A percentile compares a stretch with the other conserved stretches of the same genome.
These are phyloP conservation scores for Trichophyton rubrum DNA, from an alignment of 2,329 filamentous ascomycete species.

Conservation along the genomic window DNA sequence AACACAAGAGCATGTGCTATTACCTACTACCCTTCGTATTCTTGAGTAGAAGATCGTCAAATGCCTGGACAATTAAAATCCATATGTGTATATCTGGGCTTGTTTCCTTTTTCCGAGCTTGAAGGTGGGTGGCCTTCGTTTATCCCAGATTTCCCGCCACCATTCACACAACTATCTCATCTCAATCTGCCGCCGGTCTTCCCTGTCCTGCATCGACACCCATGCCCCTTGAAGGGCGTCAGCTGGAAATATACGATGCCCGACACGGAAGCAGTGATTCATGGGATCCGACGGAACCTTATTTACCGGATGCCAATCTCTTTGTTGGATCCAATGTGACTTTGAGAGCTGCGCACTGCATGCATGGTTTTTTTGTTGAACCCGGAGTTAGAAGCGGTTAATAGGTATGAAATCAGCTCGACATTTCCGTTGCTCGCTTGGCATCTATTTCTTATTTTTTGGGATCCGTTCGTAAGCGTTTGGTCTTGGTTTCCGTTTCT, in stretches of 20 bases:
- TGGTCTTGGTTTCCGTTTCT: conserved; percentile 21
- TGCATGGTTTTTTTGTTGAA: not conserved
- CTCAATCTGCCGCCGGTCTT: not conserved
- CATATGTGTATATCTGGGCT: too few species aligned
- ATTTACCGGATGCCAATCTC: not conserved
- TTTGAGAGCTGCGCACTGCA: not conserved
- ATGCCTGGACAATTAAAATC: not conserved
- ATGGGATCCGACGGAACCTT: not conserved
- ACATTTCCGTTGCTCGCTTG: not conserved
- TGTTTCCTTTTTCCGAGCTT: too few species aligned
- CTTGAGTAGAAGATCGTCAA: not conserved
- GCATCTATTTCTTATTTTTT: conserved; percentile 13
- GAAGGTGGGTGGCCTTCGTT: not conserved
- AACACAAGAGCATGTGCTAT: not conserved
- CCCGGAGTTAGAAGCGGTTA: not conserved
- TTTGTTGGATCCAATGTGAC: not conserved
- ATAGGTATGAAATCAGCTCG: not conserved
- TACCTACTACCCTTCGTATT: not conserved
- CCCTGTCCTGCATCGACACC: not conserved
- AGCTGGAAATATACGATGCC: not conserved
- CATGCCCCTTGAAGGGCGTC: not conserved
- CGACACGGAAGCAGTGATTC: not conserved
- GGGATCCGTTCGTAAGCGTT: conserved; percentile 39
- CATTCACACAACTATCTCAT: not conserved
- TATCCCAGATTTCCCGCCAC: not conserved